A percentile compares a stretch with the other conserved stretches of the same genome.
Evolutionary conservation across 345 rosid genomes (phyloP).

Genomic region (Gossypium herbaceum): DNA sequence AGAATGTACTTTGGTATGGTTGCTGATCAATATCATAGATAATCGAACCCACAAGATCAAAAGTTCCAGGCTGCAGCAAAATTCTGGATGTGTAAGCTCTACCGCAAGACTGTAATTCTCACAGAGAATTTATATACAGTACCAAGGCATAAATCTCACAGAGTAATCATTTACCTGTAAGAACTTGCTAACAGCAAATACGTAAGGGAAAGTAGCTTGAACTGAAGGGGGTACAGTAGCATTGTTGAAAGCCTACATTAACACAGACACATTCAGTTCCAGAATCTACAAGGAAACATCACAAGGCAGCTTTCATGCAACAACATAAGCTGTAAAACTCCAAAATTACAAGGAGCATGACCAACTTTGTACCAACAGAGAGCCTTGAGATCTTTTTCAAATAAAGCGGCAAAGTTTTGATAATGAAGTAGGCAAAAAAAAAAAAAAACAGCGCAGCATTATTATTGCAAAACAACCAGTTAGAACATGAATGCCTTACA

Average conservation of each 20-base stretch:
- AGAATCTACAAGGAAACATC: constrained; percentile 4
- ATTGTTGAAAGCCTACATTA: constrained; percentile 68
- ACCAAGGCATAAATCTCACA: background rate
- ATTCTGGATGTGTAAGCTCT: constrained; percentile 2
- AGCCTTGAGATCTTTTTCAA: background rate
- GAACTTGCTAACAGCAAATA: constrained; percentile 82
- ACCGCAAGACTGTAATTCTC: background rate
- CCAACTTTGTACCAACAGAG: constrained; percentile 4
- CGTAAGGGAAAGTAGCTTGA: constrained; percentile 82
- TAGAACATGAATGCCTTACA: background rate
- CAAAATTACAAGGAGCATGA: background rate
- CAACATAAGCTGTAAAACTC: constrained; percentile 8
- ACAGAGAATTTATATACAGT: background rate
- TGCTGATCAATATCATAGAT: constrained; percentile 75
- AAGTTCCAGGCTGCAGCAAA: constrained; percentile 65
- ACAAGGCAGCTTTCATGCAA: background rate
- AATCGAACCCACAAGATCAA: constrained; percentile 86
- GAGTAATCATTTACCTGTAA: constrained; percentile 51
- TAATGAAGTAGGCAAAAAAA: background rate
- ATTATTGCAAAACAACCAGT: background rate
- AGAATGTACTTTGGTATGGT: constrained; percentile 67
- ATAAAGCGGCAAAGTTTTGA: background rate
- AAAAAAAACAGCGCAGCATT: background rate
- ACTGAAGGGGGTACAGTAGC: constrained; percentile 69
- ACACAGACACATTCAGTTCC: constrained; percentile 4